Base-by-base conservation (phyloP, 306 rosid species). In the Inga leiocalycina region DNA sequence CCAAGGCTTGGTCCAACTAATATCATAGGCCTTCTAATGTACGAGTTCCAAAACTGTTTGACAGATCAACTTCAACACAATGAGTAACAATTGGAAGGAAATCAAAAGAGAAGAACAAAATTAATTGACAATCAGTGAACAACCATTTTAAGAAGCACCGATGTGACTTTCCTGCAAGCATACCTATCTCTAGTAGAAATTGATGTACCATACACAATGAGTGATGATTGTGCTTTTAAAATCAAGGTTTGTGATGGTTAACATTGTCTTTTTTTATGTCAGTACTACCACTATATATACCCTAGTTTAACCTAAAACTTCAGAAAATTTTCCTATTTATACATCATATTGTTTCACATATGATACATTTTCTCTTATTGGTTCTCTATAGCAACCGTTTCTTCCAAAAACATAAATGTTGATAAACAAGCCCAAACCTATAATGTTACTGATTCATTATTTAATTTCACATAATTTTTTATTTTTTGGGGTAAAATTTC, bases 1-100 rank as follows among this genome's bases (percentile, higher is more conserved):
- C 98, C 99, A 61, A 96, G 98, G 93, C 98, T 93, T 77, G 98
- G 98, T 89, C 99, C 98, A 78, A 96, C 93, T 83, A 96, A 78
- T 83, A 93, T 85, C 94, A 96, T 93, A 48, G 97, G 97, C 83
- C 81, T 96, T 83, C 85, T 86, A 48, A 96, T 91, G 87, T 90
- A 83, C 69, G 92, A 89, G 70, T 89, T 90, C 99, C 98, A 96
- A 87, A 96, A 90, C 98, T 96, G 93, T 82, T 39, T 22, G 37
- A 88, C 3, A 83, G 59, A 89, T 79, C 73, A 76, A 65, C 43
- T 24, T 82, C 75, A 80, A 85, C 43, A 85, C n/a, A 77, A 49
- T 80, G 56, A 57, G 84, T n/a, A 80, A 80, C 13, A 37, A 13
- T 57, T 57, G 68, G 80, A 20, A 78, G 59, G 66, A 77, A 83